Conservation (phyloP, 108 stramenopile species). For the Discostella stelligeroides region DNA sequence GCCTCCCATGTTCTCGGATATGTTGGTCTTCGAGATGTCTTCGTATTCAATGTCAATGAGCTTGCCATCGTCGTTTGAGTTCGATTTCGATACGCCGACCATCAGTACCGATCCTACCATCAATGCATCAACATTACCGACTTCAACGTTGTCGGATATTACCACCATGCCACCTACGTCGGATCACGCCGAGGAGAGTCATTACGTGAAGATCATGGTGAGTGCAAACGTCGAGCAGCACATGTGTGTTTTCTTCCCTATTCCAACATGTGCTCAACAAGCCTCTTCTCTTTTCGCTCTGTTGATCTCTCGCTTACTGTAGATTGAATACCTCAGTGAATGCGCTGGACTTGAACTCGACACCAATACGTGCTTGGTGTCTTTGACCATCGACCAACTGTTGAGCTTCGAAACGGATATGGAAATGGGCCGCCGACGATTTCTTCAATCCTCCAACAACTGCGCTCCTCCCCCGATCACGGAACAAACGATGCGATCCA, state of each 20-base stretch:
- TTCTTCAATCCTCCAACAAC: constrained; percentile 9
- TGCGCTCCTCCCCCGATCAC: constrained; percentile 24
- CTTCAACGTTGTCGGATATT: too few relatives aligned
- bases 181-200: too few relatives aligned
- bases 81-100: too few relatives aligned
- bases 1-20: neutral
- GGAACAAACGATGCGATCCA: constrained; percentile 16
- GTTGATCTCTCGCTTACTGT: neutral
- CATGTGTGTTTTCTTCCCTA: neutral
- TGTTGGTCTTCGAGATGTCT: neutral
- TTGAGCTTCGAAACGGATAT: neutral
- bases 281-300: neutral
- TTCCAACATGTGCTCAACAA: too few relatives aligned
- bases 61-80: too few relatives aligned
- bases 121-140: too few relatives aligned
- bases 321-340: constrained; percentile 8
- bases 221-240: too few relatives aligned
- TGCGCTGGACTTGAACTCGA: constrained; percentile 36
- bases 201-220: too few relatives aligned
- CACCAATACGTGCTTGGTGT: constrained; percentile 31
- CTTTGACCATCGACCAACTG: constrained; percentile 15
- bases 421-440: neutral
- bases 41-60: neutral
- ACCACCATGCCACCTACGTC: too few relatives aligned
- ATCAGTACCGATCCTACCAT: too few relatives aligned